Evolutionary conservation across 148 eudicot species (phyloP), one percentile per base, ranked within the genome.

Genomic region (Vaccinium corymbosum): DNA sequence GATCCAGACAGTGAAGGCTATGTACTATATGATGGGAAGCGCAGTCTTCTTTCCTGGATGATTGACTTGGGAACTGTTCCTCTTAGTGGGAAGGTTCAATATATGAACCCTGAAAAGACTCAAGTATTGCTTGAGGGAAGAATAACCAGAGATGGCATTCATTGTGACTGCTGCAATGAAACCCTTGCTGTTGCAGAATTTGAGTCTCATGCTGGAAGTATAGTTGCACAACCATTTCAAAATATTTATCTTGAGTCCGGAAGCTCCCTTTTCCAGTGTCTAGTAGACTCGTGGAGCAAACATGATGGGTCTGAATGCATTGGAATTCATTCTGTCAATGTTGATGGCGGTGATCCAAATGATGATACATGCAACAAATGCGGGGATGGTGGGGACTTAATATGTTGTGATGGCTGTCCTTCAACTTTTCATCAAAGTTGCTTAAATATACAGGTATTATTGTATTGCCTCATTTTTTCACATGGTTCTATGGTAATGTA

Each of bases 371-470:
- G 99, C 88, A 95, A 92, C 79, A 89, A 91, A 70, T 97, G 99
- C 61, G 99, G 94, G 83, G 99, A 97, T 90, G 99, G 99, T 84
- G 99, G 99, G 56, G 88, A 95, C 84, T 90, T 97, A 88, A 92
- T 97, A 82, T 97, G 99, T 84, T 97, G 99, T 82, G 99, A 97
- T 90, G 85, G 98, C 46, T 97, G 98, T 81, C 98, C 99, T 6
- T 92, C 99, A 59, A 95, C 99, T 53, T 94, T 97, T 87, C 99
- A 97, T 85, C 87, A 89, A 71, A 88, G 87, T 87, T 97, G 99
- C 90, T 87, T 94, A 80, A 84, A 88, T 82, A 87, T 95, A 51
- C 85, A 93, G 91, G 99, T 97, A 93, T 57, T 87, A 46, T 11
- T 87, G 79, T 78, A 32, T 72, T 85, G 20, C 59, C 15, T 86